Base-by-base conservation (phyloP, 139 green algal species). In the Edaphochlamys debaryana region DNA sequence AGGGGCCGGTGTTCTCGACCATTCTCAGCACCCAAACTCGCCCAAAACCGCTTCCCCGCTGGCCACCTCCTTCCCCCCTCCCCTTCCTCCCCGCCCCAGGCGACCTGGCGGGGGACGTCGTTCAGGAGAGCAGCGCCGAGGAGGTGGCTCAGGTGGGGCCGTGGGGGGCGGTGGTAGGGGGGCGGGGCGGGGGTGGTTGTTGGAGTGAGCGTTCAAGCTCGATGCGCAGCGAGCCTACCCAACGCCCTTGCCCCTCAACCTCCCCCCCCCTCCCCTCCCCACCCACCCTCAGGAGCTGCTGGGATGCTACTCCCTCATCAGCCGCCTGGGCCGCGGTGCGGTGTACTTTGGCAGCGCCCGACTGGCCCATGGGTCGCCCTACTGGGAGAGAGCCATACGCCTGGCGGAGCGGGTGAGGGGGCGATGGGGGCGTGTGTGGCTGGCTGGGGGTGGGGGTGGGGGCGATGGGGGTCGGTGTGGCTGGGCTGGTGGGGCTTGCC, bases 301-400 rank as follows among this genome's bases (percentile, higher is more conserved):
- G 68, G 90, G 81, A 37, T 92, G 87, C 75, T 94, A 94, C 50
- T 84, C 88, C 32, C 84, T 96, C 19, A 90, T 96, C 37, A 89
- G 90, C 60, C 85, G 75, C 38, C 68, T 90, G 45, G 92, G 91
- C 4, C 74, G 91, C 0, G 93, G 93, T 0, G 87, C 93, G 0
- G 93, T 95, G 27, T 95, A 95, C 81, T 95, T 95, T 63, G 93
- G 93, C 73, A 87, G 63, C 15, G 90, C 92, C 3, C 87, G 92
- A 0, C 80, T 95, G 45, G 88, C 81, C 58, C 60, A 82, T 56
- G 85, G 79, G 32, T 89, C 69, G 3, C 64, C 79, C 23, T 88
- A 93, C 68, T 95, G 88, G 66, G 15, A 64, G 27, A 62, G 85
- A 6, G 75, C 75, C 4, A 48, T 81, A 2, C 60, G 75, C 29